These are phyloP conservation scores for Suhomyces panamericanus DNA, from an alignment of 1,139 yeast species.

Conservation along the genomic window DNA sequence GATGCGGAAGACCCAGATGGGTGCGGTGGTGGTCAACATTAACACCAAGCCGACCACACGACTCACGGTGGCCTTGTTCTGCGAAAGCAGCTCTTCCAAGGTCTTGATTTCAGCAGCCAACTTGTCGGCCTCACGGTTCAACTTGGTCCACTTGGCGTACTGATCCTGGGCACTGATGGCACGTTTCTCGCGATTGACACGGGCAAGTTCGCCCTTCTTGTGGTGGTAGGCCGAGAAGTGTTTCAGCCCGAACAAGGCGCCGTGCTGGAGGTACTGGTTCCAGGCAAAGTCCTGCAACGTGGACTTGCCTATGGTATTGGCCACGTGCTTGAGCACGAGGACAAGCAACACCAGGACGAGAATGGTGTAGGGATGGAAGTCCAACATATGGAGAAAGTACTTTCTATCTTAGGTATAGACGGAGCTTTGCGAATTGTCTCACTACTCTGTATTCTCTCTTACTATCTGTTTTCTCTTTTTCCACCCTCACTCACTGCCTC, in stretches of 20 bases:
- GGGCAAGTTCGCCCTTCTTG: conserved; percentile 47
- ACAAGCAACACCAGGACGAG: conserved; percentile 29
- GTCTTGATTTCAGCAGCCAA: conserved; percentile 52
- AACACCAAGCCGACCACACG: conserved; percentile 28
- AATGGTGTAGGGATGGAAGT: conserved; percentile 31
- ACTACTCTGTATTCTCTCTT: too few relatives aligned
- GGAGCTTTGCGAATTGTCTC: too few relatives aligned
- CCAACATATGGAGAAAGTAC: conserved; percentile 19
- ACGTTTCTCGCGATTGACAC: conserved; percentile 54
- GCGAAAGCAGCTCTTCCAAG: conserved; percentile 38
- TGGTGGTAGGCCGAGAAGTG: conserved; percentile 35
- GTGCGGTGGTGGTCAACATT: conserved; percentile 37
- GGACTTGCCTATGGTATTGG: conserved; percentile 37
- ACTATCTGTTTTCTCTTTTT: too few relatives aligned
- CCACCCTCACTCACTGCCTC: background rate
- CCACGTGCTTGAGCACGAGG: conserved; percentile 31
- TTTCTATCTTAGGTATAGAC: too few relatives aligned
- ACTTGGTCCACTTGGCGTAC: conserved; percentile 94
- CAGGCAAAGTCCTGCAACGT: conserved; percentile 39
- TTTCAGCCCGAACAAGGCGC: conserved; percentile 33
- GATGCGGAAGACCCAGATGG: conserved; percentile 52
- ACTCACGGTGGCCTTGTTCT: conserved; percentile 41
- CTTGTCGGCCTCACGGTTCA: conserved; percentile 70
- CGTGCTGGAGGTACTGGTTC: conserved; percentile 39
- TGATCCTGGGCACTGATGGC: conserved; percentile 85